These are phyloP conservation scores for Botryotinia globosa DNA, from an alignment of 2,329 filamentous ascomycete genomes.

Conservation along the genomic window DNA sequence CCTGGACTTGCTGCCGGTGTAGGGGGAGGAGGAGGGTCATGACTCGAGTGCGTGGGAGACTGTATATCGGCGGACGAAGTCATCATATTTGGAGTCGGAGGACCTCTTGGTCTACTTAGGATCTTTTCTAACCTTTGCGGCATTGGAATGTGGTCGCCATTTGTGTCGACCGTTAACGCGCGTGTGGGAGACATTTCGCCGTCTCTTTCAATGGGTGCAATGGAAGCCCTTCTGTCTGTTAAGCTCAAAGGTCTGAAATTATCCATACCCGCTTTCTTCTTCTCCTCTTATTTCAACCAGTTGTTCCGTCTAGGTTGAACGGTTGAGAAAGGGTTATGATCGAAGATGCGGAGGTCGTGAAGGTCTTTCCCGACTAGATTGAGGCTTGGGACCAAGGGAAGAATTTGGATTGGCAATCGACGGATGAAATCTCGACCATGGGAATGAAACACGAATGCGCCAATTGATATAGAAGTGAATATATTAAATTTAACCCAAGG, in stretches of 20 bases:
- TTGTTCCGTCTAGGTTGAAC: background rate
- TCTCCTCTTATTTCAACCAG: background rate
- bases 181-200: slow-evolving; percentile 36
- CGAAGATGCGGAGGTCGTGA: background rate
- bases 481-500: background rate
- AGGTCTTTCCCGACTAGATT: background rate
- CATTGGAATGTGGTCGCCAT: slow-evolving; percentile 39
- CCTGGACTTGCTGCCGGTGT: slow-evolving; percentile 65
- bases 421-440: slow-evolving; percentile 6
- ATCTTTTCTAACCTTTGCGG: slow-evolving; percentile 53
- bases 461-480: background rate
- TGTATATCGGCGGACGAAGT: slow-evolving; percentile 63
- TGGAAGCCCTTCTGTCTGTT: slow-evolving; percentile 59
- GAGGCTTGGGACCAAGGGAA: slow-evolving; percentile 10
- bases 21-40: slow-evolving; percentile 58
- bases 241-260: slow-evolving; percentile 53
- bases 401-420: slow-evolving; percentile 1
- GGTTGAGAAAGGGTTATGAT: background rate
- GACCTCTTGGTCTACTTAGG: slow-evolving; percentile 53
- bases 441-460: background rate
- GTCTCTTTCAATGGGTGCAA: slow-evolving; percentile 52
- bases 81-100: slow-evolving; percentile 65
- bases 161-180: slow-evolving; percentile 49
- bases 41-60: slow-evolving; percentile 38
- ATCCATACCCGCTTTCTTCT: slow-evolving; percentile 31